Base-by-base conservation (phyloP, 805 yeast species). In the Starmerella bombi region DNA sequence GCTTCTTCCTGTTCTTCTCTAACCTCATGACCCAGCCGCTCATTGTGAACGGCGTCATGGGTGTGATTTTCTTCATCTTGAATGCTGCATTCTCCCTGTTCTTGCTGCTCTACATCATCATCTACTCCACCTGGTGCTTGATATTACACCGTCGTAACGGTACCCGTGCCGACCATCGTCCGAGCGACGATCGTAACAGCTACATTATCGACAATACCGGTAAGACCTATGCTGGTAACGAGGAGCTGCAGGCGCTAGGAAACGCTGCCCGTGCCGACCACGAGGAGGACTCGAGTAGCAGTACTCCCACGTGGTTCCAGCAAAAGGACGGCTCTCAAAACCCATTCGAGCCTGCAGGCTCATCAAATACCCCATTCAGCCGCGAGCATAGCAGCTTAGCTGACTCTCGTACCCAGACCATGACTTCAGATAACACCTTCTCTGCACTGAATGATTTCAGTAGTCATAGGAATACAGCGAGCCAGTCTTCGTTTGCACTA, bases 151-250 rank as follows among this genome's bases (percentile, higher is more conserved):
- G 86, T 25, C 82, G 79, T 65, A 83, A 83, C 58, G 95, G 94
- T 21, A 94, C 83, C 60, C 72, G 91, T 59, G 80, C 80, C 58
- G 82, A 80, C 38, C 51, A 49, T 25, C 91, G 93, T 10, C 93
- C 93, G 9, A 77, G 69, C 53, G 96, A 86, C 61, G 95, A 86
- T 59, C 76, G 96, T 71, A 76, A 84, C 18, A 83, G 94, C 8
- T 86, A 86, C 75, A 54, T 60, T 34, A 44, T 49, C 34, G 58
- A 55, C 34, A 48, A 51, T 25, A 17, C 30, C n/a, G 44, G 41
- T 3, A 36, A 25, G 12, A 34, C 39, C 3, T 16, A 31, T 18
- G 27, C n/a, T 32, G 35, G 22, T 8, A 59, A 55, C 31, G 62
- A 55, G 32, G 67, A 61, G 44, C 65, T 82, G 44, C 54, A 75